Evolutionary conservation across 2,329 filamentous ascomycete species (phyloP).

Genomic region (Pseudogymnoascus sp.): DNA sequence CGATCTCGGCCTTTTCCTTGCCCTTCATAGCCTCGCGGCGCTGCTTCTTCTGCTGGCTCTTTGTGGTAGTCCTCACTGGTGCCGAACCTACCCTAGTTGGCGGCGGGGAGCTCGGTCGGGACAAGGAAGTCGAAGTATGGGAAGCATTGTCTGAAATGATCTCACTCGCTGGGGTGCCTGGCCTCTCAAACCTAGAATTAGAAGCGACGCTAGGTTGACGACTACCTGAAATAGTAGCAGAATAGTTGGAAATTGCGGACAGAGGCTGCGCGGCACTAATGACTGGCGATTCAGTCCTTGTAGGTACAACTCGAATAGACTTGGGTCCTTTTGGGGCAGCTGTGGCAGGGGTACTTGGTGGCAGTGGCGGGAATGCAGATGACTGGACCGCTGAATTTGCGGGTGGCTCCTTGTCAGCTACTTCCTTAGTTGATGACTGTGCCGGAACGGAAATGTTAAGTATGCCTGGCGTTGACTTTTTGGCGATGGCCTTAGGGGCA

Average conservation of each 20-base stretch:
- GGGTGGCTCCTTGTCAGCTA: constrained; percentile 16
- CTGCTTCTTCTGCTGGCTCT: constrained; percentile 71
- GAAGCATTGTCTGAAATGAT: constrained; percentile 69
- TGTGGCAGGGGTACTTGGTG: constrained; percentile 37
- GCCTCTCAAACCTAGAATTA: constrained; percentile 40
- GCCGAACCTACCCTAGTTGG: constrained; percentile 58
- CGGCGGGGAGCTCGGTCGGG: constrained; percentile 64
- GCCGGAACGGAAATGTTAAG: constrained; percentile 44
- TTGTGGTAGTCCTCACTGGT: constrained; percentile 60
- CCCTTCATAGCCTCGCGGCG: constrained; percentile 59
- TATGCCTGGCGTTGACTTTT: constrained; percentile 27
- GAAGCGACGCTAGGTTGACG: constrained; percentile 43
- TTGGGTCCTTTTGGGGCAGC: constrained; percentile 47
- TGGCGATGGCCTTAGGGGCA: constrained; percentile 17
- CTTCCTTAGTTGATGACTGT: constrained; percentile 26
- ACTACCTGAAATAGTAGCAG: constrained; percentile 36
- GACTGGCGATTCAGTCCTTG: constrained; percentile 50
- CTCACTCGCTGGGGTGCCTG: constrained; percentile 67
- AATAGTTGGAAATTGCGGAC: constrained; percentile 29
- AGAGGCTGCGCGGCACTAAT: constrained; percentile 24
- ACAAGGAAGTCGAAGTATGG: constrained; percentile 61
- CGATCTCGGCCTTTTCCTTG: constrained; percentile 47
- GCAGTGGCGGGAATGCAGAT: constrained; percentile 44
- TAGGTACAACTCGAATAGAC: constrained; percentile 61
- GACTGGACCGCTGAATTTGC: constrained; percentile 20